Conservation (phyloP, 1,139 yeast genomes). For the Suhomyces atakaporum region DNA sequence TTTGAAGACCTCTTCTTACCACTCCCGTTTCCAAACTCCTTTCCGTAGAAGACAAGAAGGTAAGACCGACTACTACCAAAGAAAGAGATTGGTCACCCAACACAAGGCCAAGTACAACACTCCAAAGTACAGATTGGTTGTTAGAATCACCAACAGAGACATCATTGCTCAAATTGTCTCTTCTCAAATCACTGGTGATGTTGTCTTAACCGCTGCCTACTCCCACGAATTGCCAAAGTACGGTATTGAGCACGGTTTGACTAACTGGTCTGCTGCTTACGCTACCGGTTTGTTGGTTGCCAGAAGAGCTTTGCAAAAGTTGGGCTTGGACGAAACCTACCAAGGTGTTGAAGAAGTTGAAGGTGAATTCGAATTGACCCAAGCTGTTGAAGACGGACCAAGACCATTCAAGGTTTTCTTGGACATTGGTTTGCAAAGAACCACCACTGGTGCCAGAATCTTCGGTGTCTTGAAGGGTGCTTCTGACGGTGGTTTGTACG, state of each 20-base stretch:
- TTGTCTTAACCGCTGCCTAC: conserved; percentile 97
- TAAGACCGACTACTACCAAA: conserved; percentile 99
- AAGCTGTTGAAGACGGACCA: conserved; percentile 99
- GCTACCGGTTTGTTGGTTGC: conserved; percentile 98
- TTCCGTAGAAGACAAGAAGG: conserved; percentile 99
- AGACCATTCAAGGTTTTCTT: conserved; percentile 99
- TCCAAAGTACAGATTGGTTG: conserved; percentile 99
- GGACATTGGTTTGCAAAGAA: conserved; percentile 99
- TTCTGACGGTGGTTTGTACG: conserved; percentile 99
- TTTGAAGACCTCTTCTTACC: conserved; percentile 88
- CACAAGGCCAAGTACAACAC: conserved; percentile 99
- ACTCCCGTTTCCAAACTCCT: conserved; percentile 99
- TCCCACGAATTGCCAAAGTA: conserved; percentile 97
- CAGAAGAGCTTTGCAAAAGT: conserved; percentile 98
- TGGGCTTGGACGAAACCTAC: conserved; percentile 98
- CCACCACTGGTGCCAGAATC: conserved; percentile 99
- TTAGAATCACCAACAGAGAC: conserved; percentile 99
- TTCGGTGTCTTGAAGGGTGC: conserved; percentile 99
- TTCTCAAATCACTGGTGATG: conserved; percentile 96
- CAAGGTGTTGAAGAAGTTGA: conserved; percentile 98
- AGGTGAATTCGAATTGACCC: conserved; percentile 98
- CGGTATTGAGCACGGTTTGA: conserved; percentile 98
- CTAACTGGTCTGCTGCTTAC: conserved; percentile 99
- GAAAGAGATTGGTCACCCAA: conserved; percentile 99
- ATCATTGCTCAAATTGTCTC: conserved; percentile 97